Conservation (phyloP, 441 rosid species). For the Gossypium davidsonii region DNA sequence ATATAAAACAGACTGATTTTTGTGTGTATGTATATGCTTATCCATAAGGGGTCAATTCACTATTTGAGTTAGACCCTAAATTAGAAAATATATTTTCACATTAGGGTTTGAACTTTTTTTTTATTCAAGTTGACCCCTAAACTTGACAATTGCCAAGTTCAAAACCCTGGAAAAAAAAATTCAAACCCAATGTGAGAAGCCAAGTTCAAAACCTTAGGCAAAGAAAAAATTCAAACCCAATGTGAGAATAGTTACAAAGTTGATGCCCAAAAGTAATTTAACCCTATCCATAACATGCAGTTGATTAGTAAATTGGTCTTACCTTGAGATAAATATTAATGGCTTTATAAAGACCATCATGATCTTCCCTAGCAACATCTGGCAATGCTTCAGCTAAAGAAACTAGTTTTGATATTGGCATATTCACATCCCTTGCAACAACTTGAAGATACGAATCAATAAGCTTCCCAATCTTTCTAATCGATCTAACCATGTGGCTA, state of each 20-base stretch:
- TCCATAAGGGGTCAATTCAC: no score
- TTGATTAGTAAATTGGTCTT: constrained; percentile 13
- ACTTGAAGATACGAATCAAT: constrained; percentile 76
- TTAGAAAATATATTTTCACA: no score
- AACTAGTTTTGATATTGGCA: constrained; percentile 50
- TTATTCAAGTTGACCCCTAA: no score
- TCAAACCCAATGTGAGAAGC: no score
- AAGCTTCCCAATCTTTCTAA: constrained; percentile 64
- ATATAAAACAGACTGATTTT: not conserved
- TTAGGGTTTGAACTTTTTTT: no score
- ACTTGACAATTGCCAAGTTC: no score
- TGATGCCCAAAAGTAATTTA: no score
- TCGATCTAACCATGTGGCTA: constrained; percentile 37
- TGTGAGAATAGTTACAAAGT: no score
- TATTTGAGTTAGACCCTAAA: no score
- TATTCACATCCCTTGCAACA: constrained; percentile 58
- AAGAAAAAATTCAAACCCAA: no score
- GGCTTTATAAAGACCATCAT: constrained; percentile 84
- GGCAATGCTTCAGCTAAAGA: constrained; percentile 77
- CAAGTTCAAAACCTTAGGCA: no score
- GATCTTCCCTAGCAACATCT: constrained; percentile 53
- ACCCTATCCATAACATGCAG: constrained; percentile 1
- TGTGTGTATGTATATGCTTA: not conserved
- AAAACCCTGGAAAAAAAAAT: no score
- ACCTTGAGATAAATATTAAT: constrained; percentile 88